phyloP scores from a whole-genome alignment of 306 rosid genomes.

The Dryas alaskensis region DNA sequence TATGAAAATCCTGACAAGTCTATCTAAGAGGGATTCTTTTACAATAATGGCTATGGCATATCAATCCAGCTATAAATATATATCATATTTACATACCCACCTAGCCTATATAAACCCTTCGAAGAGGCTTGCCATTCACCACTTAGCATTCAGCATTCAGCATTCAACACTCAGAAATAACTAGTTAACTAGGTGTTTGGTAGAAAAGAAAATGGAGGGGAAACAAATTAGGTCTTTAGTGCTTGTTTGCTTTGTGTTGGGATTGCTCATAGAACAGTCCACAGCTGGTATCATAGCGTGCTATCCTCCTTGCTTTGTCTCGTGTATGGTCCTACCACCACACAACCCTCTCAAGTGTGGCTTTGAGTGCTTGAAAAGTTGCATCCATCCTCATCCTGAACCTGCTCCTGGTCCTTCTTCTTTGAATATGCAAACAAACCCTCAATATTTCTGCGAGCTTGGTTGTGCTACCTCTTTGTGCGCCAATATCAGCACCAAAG shows the following conservation, averaged over 20 bases:
- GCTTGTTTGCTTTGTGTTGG: neutral
- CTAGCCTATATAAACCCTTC: too few relatives aligned
- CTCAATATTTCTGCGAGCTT: constrained; percentile 32
- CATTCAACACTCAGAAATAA: too few relatives aligned
- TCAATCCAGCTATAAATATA: too few relatives aligned
- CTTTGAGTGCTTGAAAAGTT: neutral
- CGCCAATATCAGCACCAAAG: constrained; percentile 30
- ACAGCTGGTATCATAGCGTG: neutral
- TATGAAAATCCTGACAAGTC: too few relatives aligned
- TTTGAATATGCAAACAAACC: neutral
- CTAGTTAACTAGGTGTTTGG: too few relatives aligned
- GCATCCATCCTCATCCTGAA: neutral
- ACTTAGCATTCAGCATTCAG: too few relatives aligned
- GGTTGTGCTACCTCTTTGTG: constrained; percentile 40
- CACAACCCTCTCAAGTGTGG: neutral
- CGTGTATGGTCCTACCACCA: neutral
- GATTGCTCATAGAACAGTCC: neutral
- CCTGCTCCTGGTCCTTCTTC: neutral
- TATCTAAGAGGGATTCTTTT: too few relatives aligned
- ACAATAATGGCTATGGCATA: too few relatives aligned
- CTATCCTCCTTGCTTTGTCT: neutral
- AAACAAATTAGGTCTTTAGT: neutral
- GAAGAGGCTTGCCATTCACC: too few relatives aligned
- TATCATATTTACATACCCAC: too few relatives aligned
- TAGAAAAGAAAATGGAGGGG: neutral